Evolutionary conservation across 371 early-diverging fungal genomes (phyloP), one percentile per base, ranked within the genome.

Genomic region (Edhazardia aedis): DNA sequence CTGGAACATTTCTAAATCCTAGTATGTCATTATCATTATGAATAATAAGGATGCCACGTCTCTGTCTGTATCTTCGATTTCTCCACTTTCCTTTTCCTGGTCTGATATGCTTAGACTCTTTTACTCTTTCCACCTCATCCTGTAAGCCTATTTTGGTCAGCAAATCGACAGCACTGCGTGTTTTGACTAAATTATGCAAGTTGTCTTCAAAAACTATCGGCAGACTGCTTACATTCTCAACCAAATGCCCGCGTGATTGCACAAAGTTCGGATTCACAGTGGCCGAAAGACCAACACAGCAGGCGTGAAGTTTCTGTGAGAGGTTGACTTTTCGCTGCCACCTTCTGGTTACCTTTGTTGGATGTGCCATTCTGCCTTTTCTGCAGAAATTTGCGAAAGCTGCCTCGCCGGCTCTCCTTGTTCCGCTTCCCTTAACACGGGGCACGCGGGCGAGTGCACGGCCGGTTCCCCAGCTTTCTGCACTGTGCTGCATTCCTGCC

Each of bases 351-450:
- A 83, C 82, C 80, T 88, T 95, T 78, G 91, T 98, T 46, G 98
- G 98, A 66, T 92, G 89, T 71, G 93, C 94, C 93, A 94, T 93
- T 71, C 94, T 85, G 76, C 98, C 98, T 69, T 86, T 85, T 76
- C 92, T 83, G 79, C 90, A 89, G 87, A 92, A 90, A 83, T 92
- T 93, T 68, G 93, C 94, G 78, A 91, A 94, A 59, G 98, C 95
- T 71, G 90, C 91, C 78, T 98, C 95, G 69, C 98, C 98, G 65
- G 95, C 82, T 73, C 98, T 84, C 80, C 85, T 85, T 61, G 95
- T 95, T 77, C 98, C 98, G 61, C 84, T 79, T 68, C 92, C 98
- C 60, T 79, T 78, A 55, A 98, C 92, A 79, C 98, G 85, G 64
- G 98, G 94, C 69, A 94, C 93, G 86, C 94, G 87, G 51, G 94